Evolutionary conservation across 495 filamentous ascomycete genomes (phyloP).

Genomic region (Hypoxylon crocopeplum): DNA sequence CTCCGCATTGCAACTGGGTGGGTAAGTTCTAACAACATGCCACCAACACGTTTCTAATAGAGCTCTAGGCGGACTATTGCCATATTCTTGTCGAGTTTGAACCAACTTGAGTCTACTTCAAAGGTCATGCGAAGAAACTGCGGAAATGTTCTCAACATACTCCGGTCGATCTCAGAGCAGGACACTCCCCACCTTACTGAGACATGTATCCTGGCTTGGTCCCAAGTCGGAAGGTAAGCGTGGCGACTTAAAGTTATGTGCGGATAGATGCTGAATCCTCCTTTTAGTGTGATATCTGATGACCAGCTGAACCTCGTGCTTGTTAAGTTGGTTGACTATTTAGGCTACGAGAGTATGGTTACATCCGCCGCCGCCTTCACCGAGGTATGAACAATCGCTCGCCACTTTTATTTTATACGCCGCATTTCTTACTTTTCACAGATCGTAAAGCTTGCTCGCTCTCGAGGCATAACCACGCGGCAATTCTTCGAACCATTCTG

Average conservation of each 20-base stretch:
- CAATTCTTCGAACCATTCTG: constrained; percentile 85
- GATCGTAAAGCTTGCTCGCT: constrained; percentile 69
- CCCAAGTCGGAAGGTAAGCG: constrained; percentile 72
- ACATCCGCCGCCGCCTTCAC: constrained; percentile 80
- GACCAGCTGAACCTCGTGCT: constrained; percentile 87
- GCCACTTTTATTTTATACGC: not conserved
- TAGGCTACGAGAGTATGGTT: constrained; percentile 82
- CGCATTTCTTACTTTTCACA: constrained; percentile 20
- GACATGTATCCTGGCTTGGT: constrained; percentile 83
- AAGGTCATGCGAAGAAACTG: constrained; percentile 66
- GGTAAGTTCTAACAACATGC: constrained; percentile 12
- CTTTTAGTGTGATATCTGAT: constrained; percentile 51
- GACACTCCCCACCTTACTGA: constrained; percentile 72
- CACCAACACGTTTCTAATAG: constrained; percentile 37
- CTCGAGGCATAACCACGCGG: constrained; percentile 62
- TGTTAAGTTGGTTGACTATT: constrained; percentile 80
- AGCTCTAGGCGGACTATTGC: constrained; percentile 64
- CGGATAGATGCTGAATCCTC: constrained; percentile 5
- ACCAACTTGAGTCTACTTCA: constrained; percentile 48
- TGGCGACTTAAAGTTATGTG: not conserved
- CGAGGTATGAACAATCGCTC: constrained; percentile 60
- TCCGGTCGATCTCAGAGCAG: constrained; percentile 72
- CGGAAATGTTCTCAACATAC: constrained; percentile 67
- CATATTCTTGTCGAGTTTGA: constrained; percentile 64
- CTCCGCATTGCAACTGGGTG: constrained; percentile 81